Evolutionary conservation across 768 basidiomycete species (phyloP).

Genomic region (Rhizopogon vulgaris): DNA sequence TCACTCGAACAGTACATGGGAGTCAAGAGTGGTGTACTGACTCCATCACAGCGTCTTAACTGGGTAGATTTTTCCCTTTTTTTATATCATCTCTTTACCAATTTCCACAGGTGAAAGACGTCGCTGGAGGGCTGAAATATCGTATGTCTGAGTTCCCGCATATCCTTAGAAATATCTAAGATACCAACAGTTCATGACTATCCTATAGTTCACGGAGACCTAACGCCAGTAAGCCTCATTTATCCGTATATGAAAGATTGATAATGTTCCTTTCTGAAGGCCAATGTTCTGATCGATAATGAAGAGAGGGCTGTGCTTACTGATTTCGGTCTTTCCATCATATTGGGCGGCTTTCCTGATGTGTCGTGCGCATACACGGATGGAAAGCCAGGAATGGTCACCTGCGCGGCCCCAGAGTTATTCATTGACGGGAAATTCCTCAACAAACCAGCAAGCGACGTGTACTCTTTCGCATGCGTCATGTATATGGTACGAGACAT

Average conservation of each 20-base stretch:
- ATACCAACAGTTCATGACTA: neutral
- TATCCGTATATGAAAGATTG: too few relatives aligned
- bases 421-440: neutral
- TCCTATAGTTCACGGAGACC: conserved; percentile 3
- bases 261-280: conserved; percentile 8
- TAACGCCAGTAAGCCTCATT: neutral
- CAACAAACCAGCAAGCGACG: neutral
- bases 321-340: conserved; percentile 40
- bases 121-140: conserved; percentile 3
- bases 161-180: neutral
- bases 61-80: neutral
- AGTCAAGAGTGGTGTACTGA: neutral
- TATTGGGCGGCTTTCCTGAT: conserved; percentile 6
- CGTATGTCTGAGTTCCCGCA: neutral
- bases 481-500: neutral
- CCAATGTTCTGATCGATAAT: conserved; percentile 39
- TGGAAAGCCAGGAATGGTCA: neutral
- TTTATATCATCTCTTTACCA: neutral
- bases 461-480: neutral
- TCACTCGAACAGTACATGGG: neutral
- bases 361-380: neutral
- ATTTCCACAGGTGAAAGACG: neutral
- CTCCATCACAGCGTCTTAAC: neutral
- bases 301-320: conserved; percentile 32
- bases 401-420: neutral